Base-by-base conservation (phyloP, 305 asterid species). In the Nicotiana rustica region DNA sequence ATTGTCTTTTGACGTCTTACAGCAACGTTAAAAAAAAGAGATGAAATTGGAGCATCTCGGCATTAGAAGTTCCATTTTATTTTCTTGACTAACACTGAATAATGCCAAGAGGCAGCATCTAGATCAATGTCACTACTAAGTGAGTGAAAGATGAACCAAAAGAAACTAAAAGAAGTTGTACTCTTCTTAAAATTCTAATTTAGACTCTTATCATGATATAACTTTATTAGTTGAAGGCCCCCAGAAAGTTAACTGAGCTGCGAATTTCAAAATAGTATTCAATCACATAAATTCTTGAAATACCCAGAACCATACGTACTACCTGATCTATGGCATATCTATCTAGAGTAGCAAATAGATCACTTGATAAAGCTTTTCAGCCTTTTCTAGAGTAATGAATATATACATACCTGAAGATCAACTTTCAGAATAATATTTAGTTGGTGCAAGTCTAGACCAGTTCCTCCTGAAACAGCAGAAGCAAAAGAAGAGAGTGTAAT, bases 401-500 rank as follows among this genome's bases (percentile, higher is more conserved):
- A 56, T 12, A 55, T 77, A n/a, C 79, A 35, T 92, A 97, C 99
- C 99, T 95, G 98, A 88, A 92, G 87, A 86, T 97, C 99, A 85
- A 97, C 99, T 88, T 95, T 97, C 84, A 97, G 90, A 88, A 97
- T 92, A 59, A 97, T 88, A 85, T 97, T 97, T 71, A 97, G 92
- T 86, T 92, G 99, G 89, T 97, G 99, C 89, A 97, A 87, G 91
- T 97, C 98, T 82, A 93, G 81, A 77, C 99, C 99, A 77, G 88
- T 85, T 85, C 99, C 97, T 17, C 94, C 38, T 21, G 97, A 92
- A 83, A 91, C 93, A 84, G 99, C 99, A 87, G 98, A 92, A 77
- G 99, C 99, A 49, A 92, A 92, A 78, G 98, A 93, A 79, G 99
- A 93, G 84, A 97, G 98, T 10, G 99, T 97, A 79, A 97, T 79